Conservation (phyloP, 495 filamentous ascomycete genomes). For the Chaetomium tenue region DNA sequence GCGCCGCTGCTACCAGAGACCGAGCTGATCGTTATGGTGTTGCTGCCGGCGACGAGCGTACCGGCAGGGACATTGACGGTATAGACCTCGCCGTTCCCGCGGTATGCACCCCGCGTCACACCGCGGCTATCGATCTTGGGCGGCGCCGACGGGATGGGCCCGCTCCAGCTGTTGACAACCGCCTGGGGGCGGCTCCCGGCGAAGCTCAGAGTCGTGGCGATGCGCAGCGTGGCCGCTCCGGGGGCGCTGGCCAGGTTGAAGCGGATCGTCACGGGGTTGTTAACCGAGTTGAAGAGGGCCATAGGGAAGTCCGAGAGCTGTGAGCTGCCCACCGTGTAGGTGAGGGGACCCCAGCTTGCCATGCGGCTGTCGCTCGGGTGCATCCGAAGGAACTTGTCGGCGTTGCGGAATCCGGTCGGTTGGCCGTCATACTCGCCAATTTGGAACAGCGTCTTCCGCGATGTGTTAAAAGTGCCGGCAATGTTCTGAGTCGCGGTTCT, state of each 20-base stretch:
- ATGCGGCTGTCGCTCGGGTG: conserved; percentile 64
- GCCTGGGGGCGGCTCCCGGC: conserved; percentile 52
- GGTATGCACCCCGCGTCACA: conserved; percentile 63
- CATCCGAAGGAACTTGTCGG: conserved; percentile 63
- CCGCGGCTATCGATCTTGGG: conserved; percentile 63
- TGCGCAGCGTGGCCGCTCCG: conserved; percentile 55
- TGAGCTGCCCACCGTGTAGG: conserved; percentile 59
- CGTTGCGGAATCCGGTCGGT: conserved; percentile 65
- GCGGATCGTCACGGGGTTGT: conserved; percentile 60
- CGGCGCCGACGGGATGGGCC: conserved; percentile 52
- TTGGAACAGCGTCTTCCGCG: conserved; percentile 56
- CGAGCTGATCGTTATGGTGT: conserved; percentile 62
- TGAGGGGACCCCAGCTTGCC: conserved; percentile 56
- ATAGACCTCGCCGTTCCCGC: conserved; percentile 62
- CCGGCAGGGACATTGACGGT: conserved; percentile 55
- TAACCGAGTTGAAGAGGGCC: conserved; percentile 62
- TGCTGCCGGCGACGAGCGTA: conserved; percentile 55
- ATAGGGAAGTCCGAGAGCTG: conserved; percentile 58
- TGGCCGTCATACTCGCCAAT: conserved; percentile 64
- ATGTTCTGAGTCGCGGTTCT: conserved; percentile 54
- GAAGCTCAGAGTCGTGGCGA: conserved; percentile 64
- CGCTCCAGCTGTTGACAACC: conserved; percentile 53
- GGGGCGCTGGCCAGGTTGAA: conserved; percentile 54
- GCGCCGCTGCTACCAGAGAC: conserved; percentile 58
- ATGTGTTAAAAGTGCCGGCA: conserved; percentile 42